Percentiles rank a stretch among this genome's conserved stretches.
phyloP scores from a whole-genome alignment of 257 asterid species.

The Fraxinus americana region DNA sequence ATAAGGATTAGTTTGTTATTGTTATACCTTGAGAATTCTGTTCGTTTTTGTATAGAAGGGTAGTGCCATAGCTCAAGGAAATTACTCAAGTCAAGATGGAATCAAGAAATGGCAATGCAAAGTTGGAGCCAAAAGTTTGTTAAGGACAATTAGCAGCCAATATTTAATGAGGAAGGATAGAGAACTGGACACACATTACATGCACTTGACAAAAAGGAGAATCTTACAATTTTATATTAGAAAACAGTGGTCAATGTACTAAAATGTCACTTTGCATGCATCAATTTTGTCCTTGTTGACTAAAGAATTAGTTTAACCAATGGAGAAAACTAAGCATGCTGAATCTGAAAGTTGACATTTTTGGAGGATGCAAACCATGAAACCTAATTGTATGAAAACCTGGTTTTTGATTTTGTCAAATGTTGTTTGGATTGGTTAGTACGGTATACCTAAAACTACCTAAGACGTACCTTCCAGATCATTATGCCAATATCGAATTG shows the following conservation, averaged over 20 bases:
- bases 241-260: constrained; percentile 25
- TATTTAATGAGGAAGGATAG: constrained; percentile 16
- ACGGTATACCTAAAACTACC: not conserved
- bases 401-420: constrained; percentile 1
- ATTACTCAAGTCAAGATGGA: not conserved
- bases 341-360: constrained; percentile 18
- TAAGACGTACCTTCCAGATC: constrained; percentile 84
- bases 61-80: not conserved
- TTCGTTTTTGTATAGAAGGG: not conserved
- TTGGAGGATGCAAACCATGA: constrained; percentile 2
- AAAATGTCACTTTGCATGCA: constrained; percentile 19
- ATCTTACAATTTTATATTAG: constrained; percentile 40
- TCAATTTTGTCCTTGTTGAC: constrained; percentile 27
- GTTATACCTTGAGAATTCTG: not conserved
- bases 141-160: constrained; percentile 34
- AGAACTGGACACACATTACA: constrained; percentile 23
- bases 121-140: constrained; percentile 26
- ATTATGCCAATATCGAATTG: constrained; percentile 86
- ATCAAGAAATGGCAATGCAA: constrained; percentile 6
- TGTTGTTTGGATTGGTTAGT: not conserved
- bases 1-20: too few relatives aligned
- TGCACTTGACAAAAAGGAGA: constrained; percentile 29
- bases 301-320: constrained; percentile 21
- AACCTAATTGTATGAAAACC: constrained; percentile 6
- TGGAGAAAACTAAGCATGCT: constrained; percentile 13